Evolutionary conservation across 108 stramenopile genomes (phyloP).

Genomic region (Aureococcus anophagefferens): DNA sequence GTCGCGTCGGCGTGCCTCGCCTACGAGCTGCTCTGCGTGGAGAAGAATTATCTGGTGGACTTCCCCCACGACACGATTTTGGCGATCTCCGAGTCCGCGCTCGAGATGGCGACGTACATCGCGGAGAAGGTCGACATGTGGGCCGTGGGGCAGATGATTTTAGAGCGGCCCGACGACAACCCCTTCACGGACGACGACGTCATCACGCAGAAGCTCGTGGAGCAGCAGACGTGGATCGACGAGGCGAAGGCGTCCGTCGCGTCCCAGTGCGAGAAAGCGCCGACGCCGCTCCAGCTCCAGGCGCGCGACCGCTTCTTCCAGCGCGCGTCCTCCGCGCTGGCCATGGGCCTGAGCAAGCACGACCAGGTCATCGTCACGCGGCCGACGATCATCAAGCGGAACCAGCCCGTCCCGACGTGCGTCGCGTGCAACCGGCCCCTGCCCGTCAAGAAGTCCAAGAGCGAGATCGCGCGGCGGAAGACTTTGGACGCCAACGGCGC

Average conservation of each 20-base stretch:
- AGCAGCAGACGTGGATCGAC: neutral
- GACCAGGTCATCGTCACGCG: neutral
- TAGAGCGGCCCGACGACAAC: neutral
- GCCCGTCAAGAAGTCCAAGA: neutral
- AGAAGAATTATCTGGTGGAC: neutral
- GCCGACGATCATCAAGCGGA: neutral
- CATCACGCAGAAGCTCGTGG: neutral
- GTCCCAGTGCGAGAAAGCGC: too few relatives aligned
- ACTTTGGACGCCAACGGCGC: too few relatives aligned
- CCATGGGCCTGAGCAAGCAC: neutral
- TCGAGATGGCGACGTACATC: neutral
- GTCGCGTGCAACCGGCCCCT: neutral
- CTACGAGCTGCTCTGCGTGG: neutral
- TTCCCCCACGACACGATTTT: neutral
- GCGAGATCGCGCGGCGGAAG: too few relatives aligned
- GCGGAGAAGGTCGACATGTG: neutral
- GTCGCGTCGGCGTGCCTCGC: too few relatives aligned
- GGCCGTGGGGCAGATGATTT: neutral
- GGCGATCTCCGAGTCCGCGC: neutral
- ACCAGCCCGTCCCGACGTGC: neutral
- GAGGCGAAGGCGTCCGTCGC: neutral
- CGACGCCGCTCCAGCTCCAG: neutral
- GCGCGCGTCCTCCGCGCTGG: neutral
- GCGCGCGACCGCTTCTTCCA: neutral
- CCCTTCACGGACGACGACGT: neutral